Evolutionary conservation across 495 filamentous ascomycete species (phyloP), one percentile per base, ranked within the genome.

Genomic region (Penicillium paradoxum): DNA sequence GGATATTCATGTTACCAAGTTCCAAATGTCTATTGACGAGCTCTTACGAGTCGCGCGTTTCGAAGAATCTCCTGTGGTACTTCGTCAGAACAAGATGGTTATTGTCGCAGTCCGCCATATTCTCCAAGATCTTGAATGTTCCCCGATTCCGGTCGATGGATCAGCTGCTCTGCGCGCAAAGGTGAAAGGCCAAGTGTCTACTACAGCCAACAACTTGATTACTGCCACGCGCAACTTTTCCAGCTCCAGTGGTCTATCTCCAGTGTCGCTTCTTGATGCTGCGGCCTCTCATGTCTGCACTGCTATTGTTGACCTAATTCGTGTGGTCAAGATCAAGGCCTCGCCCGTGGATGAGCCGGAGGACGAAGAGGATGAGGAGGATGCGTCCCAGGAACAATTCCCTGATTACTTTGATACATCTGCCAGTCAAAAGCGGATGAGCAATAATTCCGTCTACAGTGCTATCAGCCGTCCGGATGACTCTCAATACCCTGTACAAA

Each of bases 1-100:
- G 69, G 91, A 96, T 69, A 81, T 96, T 18, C 86, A 96, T 71
- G 82, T 98, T 41, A 96, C 93, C 32, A 89, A 89, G 56, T 97
- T 95, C 77, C 93, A 98, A 66, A 86, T 97, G 56, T 83, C 91
- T 14, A 87, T 98, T 51, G 93, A 97, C 63, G 93, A 97, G 61
- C 80, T 97, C 5, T 75, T 98, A n/a, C 84, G 83, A 32, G 76
- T 76, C 37, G 89, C 89, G 3, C 83, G 92, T 14, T 77, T 72
- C 22, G 81, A 86, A n/a, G 83, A 87, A 44, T 83, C 89, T 0
- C 77, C 81, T 25, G 75, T 78, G 41, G 83, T 92, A 22, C 81
- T 95, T 32, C 81, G 89, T 29, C 79, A 86, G 56, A 87, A 96
- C 79, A 95, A 91, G 64, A 62, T 77, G 52, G 88, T 97, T 33